Evolutionary conservation across 2,329 filamentous ascomycete genomes (phyloP), one percentile per base, ranked within the genome.

Genomic region (Penicillium occitanis): DNA sequence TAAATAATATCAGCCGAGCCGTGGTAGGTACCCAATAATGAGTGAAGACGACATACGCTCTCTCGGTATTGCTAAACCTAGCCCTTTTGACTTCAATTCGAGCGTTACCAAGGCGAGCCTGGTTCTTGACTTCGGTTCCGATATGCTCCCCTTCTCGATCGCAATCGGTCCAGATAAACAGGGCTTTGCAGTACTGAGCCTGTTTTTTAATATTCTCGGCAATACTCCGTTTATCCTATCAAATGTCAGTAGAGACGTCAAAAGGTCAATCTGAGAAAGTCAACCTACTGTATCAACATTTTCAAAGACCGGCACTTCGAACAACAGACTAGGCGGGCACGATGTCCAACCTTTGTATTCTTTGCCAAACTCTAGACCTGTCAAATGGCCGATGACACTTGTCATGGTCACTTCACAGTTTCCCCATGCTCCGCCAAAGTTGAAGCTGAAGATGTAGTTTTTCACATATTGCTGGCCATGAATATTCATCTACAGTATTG

Each of bases 141-240:
- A 99, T 99, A 75, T 98, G 91, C 77, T 99, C 95, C 42, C 95
- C 95, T 83, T 99, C 95, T 64, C 93, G 88, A 83, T 99, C 95
- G 78, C 95, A 98, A 84, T 99, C 95, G 0, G 95, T 99, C 95
- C 95, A 99, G 72, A 99, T 97, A 77, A 96, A 94, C 37, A 99
- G 83, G 13, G 89, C 87, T 64, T 84, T 86, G n/a, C 88, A 85
- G 74, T 86, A 85, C 67, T 85, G 85, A 19, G 95, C 94, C 77
- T 96, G 90, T 1, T 85, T 81, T 71, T 90, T 87, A 73, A 99
- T 95, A 74, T 99, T 99, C 37, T 88, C 85, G 10, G 93, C 93
- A 69, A 99, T 90, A 0, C 85, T 81, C 72, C 89, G 89, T 74
- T 93, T 96, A 73, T 93, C 89, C 87, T 93, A 61, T 40, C 28